phyloP scores from a whole-genome alignment of 345 rosid species.

The Balakata baccata region DNA sequence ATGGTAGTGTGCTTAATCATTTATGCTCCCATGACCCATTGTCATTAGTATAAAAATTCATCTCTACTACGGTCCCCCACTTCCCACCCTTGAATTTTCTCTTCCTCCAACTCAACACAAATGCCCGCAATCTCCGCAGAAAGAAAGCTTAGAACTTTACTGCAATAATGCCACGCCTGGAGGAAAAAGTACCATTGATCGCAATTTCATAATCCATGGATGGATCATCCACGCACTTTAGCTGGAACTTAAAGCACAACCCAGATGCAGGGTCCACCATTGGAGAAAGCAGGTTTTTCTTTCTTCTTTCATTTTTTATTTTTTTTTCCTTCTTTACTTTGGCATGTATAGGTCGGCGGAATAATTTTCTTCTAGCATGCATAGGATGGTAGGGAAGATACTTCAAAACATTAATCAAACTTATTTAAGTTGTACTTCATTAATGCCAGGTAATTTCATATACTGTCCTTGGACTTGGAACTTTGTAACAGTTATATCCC shows the following conservation, averaged over 20 bases:
- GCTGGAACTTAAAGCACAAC: neutral
- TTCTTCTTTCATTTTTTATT: too few species aligned
- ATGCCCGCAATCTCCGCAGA: conserved; percentile 34
- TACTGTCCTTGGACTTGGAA: too few species aligned
- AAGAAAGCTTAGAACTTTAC: conserved; percentile 10
- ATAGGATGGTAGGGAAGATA: neutral
- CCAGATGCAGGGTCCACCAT: conserved; percentile 18
- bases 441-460: too few species aligned
- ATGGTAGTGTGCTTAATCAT: conserved; percentile 34
- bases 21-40: neutral
- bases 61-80: conserved; percentile 12
- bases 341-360: conserved; percentile 11
- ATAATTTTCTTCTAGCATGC: neutral
- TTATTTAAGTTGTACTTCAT: neutral
- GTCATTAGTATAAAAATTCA: neutral
- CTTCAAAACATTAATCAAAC: neutral
- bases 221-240: conserved; percentile 4
- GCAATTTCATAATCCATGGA: neutral
- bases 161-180: conserved; percentile 22
- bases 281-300: neutral
- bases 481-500: too few species aligned
- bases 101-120: neutral
- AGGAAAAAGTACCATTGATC: conserved; percentile 9
- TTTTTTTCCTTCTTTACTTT: too few species aligned
- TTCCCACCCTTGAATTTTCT: neutral